Evolutionary conservation across 2,329 filamentous ascomycete genomes (phyloP).

Genomic region (Amauroascus verrucosus): DNA sequence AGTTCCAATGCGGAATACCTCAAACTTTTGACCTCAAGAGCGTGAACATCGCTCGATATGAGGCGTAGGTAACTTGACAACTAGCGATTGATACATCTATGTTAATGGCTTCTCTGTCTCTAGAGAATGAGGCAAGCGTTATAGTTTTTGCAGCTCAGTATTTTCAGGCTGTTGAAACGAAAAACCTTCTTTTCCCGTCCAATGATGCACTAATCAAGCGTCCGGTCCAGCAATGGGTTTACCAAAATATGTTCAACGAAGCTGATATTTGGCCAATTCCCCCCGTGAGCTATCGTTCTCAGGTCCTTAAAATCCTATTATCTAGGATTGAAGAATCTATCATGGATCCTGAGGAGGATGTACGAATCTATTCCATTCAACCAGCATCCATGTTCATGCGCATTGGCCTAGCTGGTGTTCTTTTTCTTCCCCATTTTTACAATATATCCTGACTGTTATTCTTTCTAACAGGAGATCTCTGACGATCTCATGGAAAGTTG

Average conservation of each 20-base stretch:
- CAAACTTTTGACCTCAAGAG: background rate
- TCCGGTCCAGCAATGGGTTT: slow-evolving; percentile 56
- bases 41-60: background rate
- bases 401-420: slow-evolving; percentile 11
- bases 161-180: slow-evolving; percentile 59
- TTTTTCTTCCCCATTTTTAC: slow-evolving; percentile 1
- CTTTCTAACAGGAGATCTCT: slow-evolving; percentile 58
- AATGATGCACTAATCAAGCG: slow-evolving; percentile 48
- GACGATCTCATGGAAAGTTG: slow-evolving; percentile 66
- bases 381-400: slow-evolving; percentile 14
- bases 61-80: too few relatives aligned
- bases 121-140: slow-evolving; percentile 24
- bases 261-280: slow-evolving; percentile 48
- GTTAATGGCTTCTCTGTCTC: slow-evolving; percentile 9
- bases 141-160: slow-evolving; percentile 55
- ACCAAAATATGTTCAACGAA: slow-evolving; percentile 55
- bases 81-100: too few relatives aligned
- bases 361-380: slow-evolving; percentile 36
- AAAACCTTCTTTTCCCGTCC: slow-evolving; percentile 54
- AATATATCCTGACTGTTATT: slow-evolving; percentile 19
- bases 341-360: slow-evolving; percentile 74
- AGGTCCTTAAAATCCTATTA: slow-evolving; percentile 63
- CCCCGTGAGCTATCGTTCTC: slow-evolving; percentile 58
- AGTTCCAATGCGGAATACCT: slow-evolving; percentile 18
- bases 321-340: slow-evolving; percentile 62